These are phyloP conservation scores for Mallotus japonicus DNA, from an alignment of 441 rosid genomes.

Conservation along the genomic window DNA sequence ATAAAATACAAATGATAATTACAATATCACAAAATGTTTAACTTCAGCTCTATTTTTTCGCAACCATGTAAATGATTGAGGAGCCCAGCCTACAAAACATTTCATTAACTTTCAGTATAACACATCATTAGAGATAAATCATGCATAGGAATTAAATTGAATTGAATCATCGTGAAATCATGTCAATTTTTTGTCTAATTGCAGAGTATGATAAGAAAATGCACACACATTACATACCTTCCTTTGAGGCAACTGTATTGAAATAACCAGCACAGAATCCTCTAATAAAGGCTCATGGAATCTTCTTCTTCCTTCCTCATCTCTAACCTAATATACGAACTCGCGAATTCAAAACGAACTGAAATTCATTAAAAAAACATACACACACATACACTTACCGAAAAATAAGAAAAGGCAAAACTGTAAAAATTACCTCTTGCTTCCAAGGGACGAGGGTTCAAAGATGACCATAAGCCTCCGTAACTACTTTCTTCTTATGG, in stretches of 20 bases:
- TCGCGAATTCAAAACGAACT: neutral
- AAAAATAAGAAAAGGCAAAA: neutral
- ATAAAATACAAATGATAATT: no score
- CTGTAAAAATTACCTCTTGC: slow-evolving; percentile 62
- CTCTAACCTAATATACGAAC: slow-evolving; percentile 56
- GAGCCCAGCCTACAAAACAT: slow-evolving; percentile 79
- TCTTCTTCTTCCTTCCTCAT: slow-evolving; percentile 97
- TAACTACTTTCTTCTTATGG: slow-evolving; percentile 87
- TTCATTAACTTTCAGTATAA: slow-evolving; percentile 1
- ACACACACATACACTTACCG: neutral
- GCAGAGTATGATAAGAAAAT: no score
- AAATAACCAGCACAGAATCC: slow-evolving; percentile 95
- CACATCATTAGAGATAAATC: no score
- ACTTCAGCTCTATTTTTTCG: slow-evolving; percentile 90
- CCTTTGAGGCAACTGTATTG: slow-evolving; percentile 91
- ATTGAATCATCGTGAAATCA: no score
- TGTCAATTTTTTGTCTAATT: no score
- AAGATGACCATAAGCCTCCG: slow-evolving; percentile 82
- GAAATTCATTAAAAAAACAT: neutral
- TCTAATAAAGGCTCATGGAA: slow-evolving; percentile 97
- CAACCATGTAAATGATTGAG: slow-evolving; percentile 84
- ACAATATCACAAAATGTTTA: slow-evolving; percentile 33
- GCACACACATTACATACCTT: slow-evolving; percentile 43
- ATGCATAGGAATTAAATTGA: no score
- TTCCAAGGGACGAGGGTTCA: slow-evolving; percentile 85